A percentile compares a stretch with the other conserved stretches of the same genome.
Conservation (phyloP, 1,139 yeast genomes). For the Lodderomyces parapsilosis region DNA sequence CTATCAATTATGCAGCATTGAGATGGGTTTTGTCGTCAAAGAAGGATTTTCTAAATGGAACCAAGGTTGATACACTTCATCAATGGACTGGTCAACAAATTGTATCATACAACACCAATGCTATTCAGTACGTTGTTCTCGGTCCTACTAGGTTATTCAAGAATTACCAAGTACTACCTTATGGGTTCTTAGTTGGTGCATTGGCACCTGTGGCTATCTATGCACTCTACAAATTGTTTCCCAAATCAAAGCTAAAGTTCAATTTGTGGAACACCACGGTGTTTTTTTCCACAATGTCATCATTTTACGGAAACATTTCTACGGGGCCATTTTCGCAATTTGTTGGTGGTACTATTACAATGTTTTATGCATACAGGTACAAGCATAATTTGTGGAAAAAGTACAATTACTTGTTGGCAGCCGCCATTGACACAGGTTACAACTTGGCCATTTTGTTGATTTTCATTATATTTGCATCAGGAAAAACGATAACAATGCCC, state of each 20-base stretch:
- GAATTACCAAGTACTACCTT: slow-evolving; percentile 41
- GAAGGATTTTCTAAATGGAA: slow-evolving; percentile 37
- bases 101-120: slow-evolving; percentile 44
- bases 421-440: slow-evolving; percentile 52
- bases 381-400: slow-evolving; percentile 39
- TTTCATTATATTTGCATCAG: slow-evolving; percentile 37
- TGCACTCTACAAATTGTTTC: slow-evolving; percentile 25
- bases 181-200: slow-evolving; percentile 44
- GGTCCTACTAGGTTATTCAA: slow-evolving; percentile 46
- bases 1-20: slow-evolving; percentile 45
- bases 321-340: slow-evolving; percentile 50
- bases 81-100: slow-evolving; percentile 55
- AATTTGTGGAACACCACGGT: slow-evolving; percentile 50
- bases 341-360: slow-evolving; percentile 47
- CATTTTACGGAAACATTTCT: slow-evolving; percentile 50
- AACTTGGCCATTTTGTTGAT: slow-evolving; percentile 40
- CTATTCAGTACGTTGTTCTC: slow-evolving; percentile 49
- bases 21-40: slow-evolving; percentile 46
- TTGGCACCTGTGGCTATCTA: slow-evolving; percentile 36
- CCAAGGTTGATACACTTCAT: slow-evolving; percentile 40
- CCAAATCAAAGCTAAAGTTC: slow-evolving; percentile 25
- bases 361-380: slow-evolving; percentile 43
- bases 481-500: slow-evolving; percentile 33
- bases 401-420: slow-evolving; percentile 48
- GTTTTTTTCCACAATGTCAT: slow-evolving; percentile 47